phyloP scores from a whole-genome alignment of 495 filamentous ascomycete genomes.

The Cryomyces antarcticus region DNA sequence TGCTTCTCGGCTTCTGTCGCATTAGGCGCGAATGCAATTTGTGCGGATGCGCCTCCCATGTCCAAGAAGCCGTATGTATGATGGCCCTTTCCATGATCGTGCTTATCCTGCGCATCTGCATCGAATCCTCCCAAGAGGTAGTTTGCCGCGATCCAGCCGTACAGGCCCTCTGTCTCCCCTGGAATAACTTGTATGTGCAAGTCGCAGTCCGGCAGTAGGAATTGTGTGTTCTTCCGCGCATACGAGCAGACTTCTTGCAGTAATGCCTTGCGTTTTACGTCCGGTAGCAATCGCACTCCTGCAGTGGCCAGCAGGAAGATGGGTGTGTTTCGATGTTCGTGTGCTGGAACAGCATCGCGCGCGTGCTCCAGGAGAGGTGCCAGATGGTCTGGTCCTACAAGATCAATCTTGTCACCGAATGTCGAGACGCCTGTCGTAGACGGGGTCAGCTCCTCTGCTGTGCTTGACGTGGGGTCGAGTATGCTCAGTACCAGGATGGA shows the following conservation, averaged over 20 bases:
- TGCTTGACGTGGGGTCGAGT: background rate
- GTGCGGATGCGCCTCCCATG: slow-evolving; percentile 77
- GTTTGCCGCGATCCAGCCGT: slow-evolving; percentile 98
- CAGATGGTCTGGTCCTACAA: slow-evolving; percentile 66
- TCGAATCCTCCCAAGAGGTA: slow-evolving; percentile 92
- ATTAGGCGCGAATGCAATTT: slow-evolving; percentile 96
- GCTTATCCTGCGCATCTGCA: slow-evolving; percentile 47
- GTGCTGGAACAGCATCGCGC: slow-evolving; percentile 53
- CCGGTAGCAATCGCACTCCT: slow-evolving; percentile 81
- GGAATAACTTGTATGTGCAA: slow-evolving; percentile 87
- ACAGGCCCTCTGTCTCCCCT: slow-evolving; percentile 91
- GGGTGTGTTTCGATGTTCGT: slow-evolving; percentile 65
- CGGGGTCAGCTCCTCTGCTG: background rate
- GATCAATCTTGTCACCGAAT: slow-evolving; percentile 55
- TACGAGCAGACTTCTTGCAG: slow-evolving; percentile 69
- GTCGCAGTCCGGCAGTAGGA: slow-evolving; percentile 75
- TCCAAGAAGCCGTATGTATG: slow-evolving; percentile 96
- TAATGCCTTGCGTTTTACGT: slow-evolving; percentile 45
- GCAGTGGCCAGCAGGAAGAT: slow-evolving; percentile 91
- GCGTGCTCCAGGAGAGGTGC: slow-evolving; percentile 66
- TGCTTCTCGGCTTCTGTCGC: slow-evolving; percentile 77
- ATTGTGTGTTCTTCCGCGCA: slow-evolving; percentile 55
- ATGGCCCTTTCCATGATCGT: slow-evolving; percentile 67
- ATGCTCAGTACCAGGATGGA: slow-evolving; percentile 45
- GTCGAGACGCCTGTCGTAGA: slow-evolving; percentile 51